Percentiles rank a stretch among this genome's conserved stretches.
phyloP scores from a whole-genome alignment of 371 early-diverging fungal genomes.

The Mortierella sp. region DNA sequence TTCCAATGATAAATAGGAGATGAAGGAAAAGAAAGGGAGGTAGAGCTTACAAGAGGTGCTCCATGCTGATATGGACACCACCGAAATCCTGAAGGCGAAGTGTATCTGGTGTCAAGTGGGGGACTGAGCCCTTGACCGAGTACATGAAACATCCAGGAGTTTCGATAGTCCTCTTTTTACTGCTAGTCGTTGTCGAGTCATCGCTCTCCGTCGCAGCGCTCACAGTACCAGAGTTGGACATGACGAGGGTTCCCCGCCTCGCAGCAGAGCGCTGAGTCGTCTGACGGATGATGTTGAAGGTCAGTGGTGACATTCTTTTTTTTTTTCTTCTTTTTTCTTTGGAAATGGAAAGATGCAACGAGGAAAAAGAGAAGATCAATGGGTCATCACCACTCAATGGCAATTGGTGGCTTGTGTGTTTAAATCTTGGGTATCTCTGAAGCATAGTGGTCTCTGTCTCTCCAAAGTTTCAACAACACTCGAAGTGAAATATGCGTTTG shows the following conservation, averaged over 20 bases:
- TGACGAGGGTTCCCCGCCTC: slow-evolving; percentile 40
- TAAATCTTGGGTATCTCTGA: neutral
- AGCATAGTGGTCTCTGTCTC: neutral
- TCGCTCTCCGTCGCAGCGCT: slow-evolving; percentile 3
- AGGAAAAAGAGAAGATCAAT: neutral
- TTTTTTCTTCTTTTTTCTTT: no score
- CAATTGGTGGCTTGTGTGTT: no score
- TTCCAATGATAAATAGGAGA: no score
- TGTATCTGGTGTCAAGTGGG: slow-evolving; percentile 79
- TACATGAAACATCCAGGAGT: slow-evolving; percentile 81
- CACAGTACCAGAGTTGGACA: neutral
- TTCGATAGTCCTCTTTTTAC: slow-evolving; percentile 44
- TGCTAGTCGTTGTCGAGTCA: neutral
- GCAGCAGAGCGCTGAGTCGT: slow-evolving; percentile 43
- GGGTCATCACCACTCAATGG: neutral
- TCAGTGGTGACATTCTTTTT: slow-evolving; percentile 35
- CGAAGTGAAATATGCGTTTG: neutral
- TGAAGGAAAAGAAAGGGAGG: no score
- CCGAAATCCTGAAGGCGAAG: slow-evolving; percentile 58
- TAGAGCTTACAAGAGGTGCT: slow-evolving; percentile 67
- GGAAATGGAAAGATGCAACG: no score
- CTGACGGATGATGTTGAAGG: slow-evolving; percentile 45
- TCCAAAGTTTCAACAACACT: neutral
- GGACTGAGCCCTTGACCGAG: slow-evolving; percentile 77
- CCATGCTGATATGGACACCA: slow-evolving; percentile 62